Evolutionary conservation across 2,329 filamentous ascomycete genomes (phyloP).

Genomic region (Rutstroemia sp.): DNA sequence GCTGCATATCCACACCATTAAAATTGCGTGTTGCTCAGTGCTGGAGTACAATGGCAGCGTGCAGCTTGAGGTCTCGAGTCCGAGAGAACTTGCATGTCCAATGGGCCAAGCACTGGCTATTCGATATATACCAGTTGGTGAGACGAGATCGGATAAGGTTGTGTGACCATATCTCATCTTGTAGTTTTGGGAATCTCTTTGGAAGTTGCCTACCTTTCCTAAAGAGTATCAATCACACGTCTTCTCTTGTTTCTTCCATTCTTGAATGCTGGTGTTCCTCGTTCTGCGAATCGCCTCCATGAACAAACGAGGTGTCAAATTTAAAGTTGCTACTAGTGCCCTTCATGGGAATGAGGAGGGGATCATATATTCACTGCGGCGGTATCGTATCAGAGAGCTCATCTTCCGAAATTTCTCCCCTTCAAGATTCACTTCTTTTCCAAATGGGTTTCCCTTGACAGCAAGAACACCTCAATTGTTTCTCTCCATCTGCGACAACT

Average conservation of each 20-base stretch:
- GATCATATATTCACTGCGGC: not conserved
- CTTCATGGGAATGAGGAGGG: not conserved
- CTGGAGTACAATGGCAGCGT: constrained; percentile 5
- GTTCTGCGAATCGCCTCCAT: not conserved
- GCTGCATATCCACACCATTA: constrained; percentile 4
- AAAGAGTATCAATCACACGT: not conserved
- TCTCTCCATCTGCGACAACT: no score
- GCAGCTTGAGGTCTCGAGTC: constrained; percentile 4
- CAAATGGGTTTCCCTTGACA: not conserved
- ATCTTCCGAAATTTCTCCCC: not conserved
- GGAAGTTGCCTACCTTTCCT: not conserved
- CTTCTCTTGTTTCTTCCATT: not conserved
- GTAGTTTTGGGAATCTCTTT: constrained; percentile 3
- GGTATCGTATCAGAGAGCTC: not conserved
- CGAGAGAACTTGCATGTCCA: constrained; percentile 1
- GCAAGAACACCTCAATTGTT: not conserved
- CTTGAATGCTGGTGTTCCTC: constrained; percentile 3
- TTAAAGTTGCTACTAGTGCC: constrained; percentile 6
- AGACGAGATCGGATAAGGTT: constrained; percentile 13
- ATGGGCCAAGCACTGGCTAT: constrained; percentile 3
- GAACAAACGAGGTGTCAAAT: constrained; percentile 5
- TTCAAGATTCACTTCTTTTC: not conserved
- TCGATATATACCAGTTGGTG: constrained; percentile 9
- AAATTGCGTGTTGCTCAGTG: constrained; percentile 6
- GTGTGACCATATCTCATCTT: constrained; percentile 10